Conservation (phyloP, 1,284 basidiomycete genomes). For the Malassezia sympodialis region DNA sequence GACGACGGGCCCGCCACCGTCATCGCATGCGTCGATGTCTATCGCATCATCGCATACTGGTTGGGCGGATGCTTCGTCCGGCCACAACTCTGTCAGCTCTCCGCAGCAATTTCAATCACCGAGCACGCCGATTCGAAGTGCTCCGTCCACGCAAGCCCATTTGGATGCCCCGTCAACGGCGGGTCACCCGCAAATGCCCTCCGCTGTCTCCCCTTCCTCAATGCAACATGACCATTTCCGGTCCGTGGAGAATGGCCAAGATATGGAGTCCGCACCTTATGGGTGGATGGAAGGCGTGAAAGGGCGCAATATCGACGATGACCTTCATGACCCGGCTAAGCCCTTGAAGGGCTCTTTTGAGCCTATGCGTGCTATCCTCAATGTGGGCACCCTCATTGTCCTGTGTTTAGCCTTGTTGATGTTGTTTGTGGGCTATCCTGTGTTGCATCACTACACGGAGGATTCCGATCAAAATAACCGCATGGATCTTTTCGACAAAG, state of each 20-base stretch:
- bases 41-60: not conserved
- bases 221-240: not conserved
- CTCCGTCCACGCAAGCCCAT: not conserved
- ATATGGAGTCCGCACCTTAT: not conserved
- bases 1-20: not conserved
- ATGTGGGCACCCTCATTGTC: constrained; percentile 33
- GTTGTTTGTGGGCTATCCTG: constrained; percentile 44
- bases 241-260: not conserved
- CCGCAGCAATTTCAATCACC: not conserved
- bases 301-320: constrained; percentile 24
- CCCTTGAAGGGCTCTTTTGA: not conserved
- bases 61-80: not conserved
- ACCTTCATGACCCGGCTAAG: constrained; percentile 20
- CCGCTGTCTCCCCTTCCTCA: not conserved
- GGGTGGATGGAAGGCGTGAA: constrained; percentile 16
- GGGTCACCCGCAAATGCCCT: not conserved
- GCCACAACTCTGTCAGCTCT: not conserved
- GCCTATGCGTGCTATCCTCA: constrained; percentile 31
- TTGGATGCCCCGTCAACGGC: not conserved
- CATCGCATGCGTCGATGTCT: not conserved
- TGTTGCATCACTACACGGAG: constrained; percentile 21
- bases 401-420: constrained; percentile 29
- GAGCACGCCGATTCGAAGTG: not conserved
- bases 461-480: not conserved
- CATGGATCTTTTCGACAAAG: not conserved